Evolutionary conservation across 108 stramenopile genomes (phyloP).

Genomic region (Epithemia pelagica): DNA sequence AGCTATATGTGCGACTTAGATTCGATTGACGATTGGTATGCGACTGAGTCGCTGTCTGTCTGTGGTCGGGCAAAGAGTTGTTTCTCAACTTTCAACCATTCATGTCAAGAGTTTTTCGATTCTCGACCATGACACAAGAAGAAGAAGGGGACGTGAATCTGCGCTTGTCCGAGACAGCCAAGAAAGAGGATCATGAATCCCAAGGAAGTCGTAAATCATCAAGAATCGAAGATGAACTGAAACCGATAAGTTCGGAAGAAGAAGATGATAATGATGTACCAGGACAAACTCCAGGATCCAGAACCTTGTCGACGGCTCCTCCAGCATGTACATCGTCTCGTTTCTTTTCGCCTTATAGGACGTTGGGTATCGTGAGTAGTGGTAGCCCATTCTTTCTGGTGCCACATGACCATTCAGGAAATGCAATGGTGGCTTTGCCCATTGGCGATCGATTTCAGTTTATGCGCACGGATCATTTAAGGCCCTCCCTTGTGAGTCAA

Average conservation of each 20-base stretch:
- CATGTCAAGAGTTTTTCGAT: too few relatives aligned
- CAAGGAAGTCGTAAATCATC: too few relatives aligned
- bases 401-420: conserved; percentile 40
- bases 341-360: conserved; percentile 65
- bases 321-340: conserved; percentile 29
- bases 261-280: conserved; percentile 3
- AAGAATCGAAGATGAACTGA: background rate
- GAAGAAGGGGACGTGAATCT: too few relatives aligned
- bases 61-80: too few relatives aligned
- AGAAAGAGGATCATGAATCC: background rate
- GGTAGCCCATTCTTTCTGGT: conserved; percentile 52
- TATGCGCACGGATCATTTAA: conserved; percentile 52
- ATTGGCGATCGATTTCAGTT: conserved; percentile 77
- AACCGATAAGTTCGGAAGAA: conserved; percentile 7
- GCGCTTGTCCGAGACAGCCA: background rate
- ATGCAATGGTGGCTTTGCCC: conserved; percentile 52
- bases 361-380: conserved; percentile 45
- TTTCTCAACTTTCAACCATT: too few relatives aligned
- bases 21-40: too few relatives aligned
- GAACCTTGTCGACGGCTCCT: background rate
- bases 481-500: conserved; percentile 67
- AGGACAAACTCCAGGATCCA: background rate
- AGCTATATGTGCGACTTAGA: too few relatives aligned
- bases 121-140: too few relatives aligned
- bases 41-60: too few relatives aligned